These are phyloP conservation scores for Psilocybe subaeruginosa DNA, from an alignment of 768 basidiomycete genomes.

Conservation along the genomic window DNA sequence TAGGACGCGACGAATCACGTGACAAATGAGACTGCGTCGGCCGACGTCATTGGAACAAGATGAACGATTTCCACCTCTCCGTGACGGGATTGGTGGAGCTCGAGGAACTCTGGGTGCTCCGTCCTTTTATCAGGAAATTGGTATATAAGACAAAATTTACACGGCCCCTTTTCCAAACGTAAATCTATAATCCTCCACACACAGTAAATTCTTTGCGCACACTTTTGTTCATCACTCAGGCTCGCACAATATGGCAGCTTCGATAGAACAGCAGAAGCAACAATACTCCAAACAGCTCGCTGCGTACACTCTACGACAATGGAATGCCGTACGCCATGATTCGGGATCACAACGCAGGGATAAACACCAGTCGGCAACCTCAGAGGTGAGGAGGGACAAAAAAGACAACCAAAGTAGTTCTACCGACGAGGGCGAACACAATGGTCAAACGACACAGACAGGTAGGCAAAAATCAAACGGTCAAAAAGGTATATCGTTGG, in stretches of 20 bases:
- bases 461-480: background rate
- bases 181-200: background rate
- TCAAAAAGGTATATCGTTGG: constrained; percentile 6
- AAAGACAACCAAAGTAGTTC: background rate
- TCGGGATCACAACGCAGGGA: constrained; percentile 5
- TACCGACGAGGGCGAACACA: background rate
- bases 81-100: constrained; percentile 29
- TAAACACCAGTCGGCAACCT: constrained; percentile 1
- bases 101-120: constrained; percentile 3
- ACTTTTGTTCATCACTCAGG: constrained; percentile 3
- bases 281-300: constrained; percentile 44
- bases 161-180: background rate
- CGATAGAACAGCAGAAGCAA: constrained; percentile 39
- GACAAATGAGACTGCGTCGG: constrained; percentile 15
- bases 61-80: constrained; percentile 15
- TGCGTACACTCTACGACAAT: constrained; percentile 45
- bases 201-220: background rate
- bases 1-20: constrained; percentile 22
- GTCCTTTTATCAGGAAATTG: constrained; percentile 3
- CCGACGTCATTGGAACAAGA: constrained; percentile 27
- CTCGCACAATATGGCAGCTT: constrained; percentile 29
- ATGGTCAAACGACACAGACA: background rate
- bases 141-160: constrained; percentile 21
- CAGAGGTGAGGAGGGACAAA: background rate
- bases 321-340: constrained; percentile 33